Evolutionary conservation across 352 stramenopile species (phyloP).

Genomic region (Pythium insidiosum): DNA sequence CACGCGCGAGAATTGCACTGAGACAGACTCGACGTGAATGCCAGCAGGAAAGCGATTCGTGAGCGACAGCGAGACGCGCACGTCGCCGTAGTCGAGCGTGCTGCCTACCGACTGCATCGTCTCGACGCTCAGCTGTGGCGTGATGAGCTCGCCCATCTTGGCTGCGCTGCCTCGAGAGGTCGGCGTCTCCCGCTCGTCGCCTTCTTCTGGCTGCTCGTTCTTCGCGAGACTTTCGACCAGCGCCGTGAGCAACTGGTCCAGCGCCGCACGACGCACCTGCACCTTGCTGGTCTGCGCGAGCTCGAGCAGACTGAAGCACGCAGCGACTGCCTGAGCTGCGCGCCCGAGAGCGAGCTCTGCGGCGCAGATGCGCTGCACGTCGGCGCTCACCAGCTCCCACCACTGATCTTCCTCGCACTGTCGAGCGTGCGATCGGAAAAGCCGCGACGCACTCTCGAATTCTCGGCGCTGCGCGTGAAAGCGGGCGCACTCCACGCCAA

Average conservation of each 20-base stretch:
- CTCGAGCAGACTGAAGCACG: constrained; percentile 57
- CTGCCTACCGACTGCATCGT: constrained; percentile 38
- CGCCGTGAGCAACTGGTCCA: constrained; percentile 35
- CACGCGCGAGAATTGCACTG: constrained; percentile 23
- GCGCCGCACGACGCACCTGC: constrained; percentile 32
- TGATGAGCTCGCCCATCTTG: constrained; percentile 52
- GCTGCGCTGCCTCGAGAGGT: constrained; percentile 6
- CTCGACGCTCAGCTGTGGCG: constrained; percentile 34
- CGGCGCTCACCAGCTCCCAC: constrained; percentile 49
- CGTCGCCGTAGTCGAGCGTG: constrained; percentile 41
- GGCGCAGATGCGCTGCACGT: constrained; percentile 43
- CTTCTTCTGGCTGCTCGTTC: not conserved
- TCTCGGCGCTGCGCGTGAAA: constrained; percentile 49
- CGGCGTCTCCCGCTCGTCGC: not conserved
- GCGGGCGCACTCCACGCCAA: constrained; percentile 54
- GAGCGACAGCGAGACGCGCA: constrained; percentile 42
- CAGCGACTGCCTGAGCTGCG: constrained; percentile 39
- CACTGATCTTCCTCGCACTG: constrained; percentile 78
- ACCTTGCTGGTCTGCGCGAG: constrained; percentile 38
- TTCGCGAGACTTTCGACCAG: constrained; percentile 32
- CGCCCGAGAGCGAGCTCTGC: constrained; percentile 45
- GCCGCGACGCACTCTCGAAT: constrained; percentile 52
- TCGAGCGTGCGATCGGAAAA: constrained; percentile 56
- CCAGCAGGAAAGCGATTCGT: constrained; percentile 50
- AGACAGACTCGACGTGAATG: constrained; percentile 48